Percentiles rank a stretch among this genome's conserved stretches.
phyloP scores from a whole-genome alignment of 345 rosid genomes.

The Salix udensis region DNA sequence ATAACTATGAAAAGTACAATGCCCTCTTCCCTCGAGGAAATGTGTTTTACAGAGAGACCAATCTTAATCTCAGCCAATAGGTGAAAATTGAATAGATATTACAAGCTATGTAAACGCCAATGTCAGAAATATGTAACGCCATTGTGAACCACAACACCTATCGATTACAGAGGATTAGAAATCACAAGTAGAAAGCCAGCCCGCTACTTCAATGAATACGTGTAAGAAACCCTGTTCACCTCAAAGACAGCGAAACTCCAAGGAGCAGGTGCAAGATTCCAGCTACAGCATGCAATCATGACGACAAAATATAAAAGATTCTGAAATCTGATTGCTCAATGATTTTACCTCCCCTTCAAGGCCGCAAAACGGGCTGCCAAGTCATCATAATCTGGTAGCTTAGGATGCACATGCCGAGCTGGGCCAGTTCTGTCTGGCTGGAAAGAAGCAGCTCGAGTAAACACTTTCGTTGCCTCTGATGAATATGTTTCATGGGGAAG shows the following conservation, averaged over 20 bases:
- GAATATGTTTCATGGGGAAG: constrained; percentile 51
- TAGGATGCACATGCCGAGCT: constrained; percentile 90
- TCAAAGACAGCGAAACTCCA: not conserved
- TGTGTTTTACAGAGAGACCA: not conserved
- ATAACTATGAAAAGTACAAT: too few relatives aligned
- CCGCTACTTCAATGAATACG: not conserved
- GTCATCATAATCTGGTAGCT: constrained; percentile 87
- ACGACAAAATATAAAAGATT: not conserved
- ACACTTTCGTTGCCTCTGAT: constrained; percentile 43
- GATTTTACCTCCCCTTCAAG: constrained; percentile 59
- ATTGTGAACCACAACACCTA: not conserved
- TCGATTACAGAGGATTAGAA: not conserved
- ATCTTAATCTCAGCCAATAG: not conserved
- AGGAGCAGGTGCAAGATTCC: constrained; percentile 7
- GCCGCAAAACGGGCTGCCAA: constrained; percentile 88
- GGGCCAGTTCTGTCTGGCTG: constrained; percentile 60
- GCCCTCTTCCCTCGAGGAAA: not conserved
- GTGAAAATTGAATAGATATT: constrained; percentile 12
- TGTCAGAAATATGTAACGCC: not conserved
- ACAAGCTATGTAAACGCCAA: constrained; percentile 6
- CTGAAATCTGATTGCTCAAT: not conserved
- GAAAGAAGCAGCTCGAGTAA: constrained; percentile 65
- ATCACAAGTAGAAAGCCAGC: not conserved
- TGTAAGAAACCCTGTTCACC: not conserved
- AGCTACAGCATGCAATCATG: not conserved